A percentile compares a stretch with the other conserved stretches of the same genome.
Evolutionary conservation across 768 basidiomycete genomes (phyloP).

Genomic region (Flagelloscypha sp.): DNA sequence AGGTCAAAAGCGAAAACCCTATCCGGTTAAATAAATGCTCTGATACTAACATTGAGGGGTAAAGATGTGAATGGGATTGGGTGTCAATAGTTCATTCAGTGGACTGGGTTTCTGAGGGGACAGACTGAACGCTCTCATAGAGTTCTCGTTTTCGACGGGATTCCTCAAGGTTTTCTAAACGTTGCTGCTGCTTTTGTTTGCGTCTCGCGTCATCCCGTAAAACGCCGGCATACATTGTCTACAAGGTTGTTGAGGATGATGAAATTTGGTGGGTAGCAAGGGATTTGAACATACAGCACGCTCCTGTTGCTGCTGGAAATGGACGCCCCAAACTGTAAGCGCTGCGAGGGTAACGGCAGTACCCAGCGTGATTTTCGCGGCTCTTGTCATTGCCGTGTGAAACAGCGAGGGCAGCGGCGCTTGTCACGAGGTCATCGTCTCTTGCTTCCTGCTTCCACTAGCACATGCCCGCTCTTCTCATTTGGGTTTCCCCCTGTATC

Average conservation of each 20-base stretch:
- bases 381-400: conserved; percentile 42
- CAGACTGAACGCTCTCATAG: conserved; percentile 49
- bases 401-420: neutral
- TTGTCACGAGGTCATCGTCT: neutral
- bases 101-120: conserved; percentile 9
- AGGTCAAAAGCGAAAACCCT: neutral
- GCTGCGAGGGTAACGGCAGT: conserved; percentile 55
- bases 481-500: neutral
- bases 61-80: neutral
- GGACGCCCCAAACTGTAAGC: conserved; percentile 82
- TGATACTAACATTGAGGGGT: neutral
- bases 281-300: conserved; percentile 49
- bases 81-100: neutral
- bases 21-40: neutral
- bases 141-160: conserved; percentile 57
- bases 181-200: conserved; percentile 58
- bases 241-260: conserved; percentile 7
- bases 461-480: neutral
- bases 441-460: neutral
- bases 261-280: neutral
- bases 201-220: conserved; percentile 81
- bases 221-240: conserved; percentile 92
- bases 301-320: conserved; percentile 78
- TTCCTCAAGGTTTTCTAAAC: conserved; percentile 52
- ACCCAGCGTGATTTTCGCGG: conserved; percentile 68